These are phyloP conservation scores for Plantago major DNA, from an alignment of 257 asterid genomes.

Conservation along the genomic window DNA sequence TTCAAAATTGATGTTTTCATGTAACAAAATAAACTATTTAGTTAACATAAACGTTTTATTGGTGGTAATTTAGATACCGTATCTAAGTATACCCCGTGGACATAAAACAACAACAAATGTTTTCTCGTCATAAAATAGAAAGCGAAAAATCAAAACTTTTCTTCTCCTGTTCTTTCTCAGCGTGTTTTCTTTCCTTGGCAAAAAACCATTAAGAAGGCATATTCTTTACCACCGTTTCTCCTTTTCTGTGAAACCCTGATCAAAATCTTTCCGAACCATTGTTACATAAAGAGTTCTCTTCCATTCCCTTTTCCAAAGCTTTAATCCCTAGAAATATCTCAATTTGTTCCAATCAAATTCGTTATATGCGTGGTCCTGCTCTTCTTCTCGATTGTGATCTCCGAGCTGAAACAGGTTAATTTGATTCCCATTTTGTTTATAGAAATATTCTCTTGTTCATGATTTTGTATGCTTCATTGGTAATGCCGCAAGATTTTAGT, in stretches of 20 bases:
- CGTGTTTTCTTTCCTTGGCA: background rate
- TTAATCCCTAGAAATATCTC: background rate
- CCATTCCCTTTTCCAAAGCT: slow-evolving; percentile 11
- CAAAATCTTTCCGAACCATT: background rate
- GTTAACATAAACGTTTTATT: too few species aligned
- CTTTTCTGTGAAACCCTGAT: background rate
- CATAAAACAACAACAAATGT: too few species aligned
- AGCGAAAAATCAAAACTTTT: background rate
- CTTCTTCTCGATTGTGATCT: slow-evolving; percentile 9
- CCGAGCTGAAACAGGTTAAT: slow-evolving; percentile 10
- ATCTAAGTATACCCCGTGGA: too few species aligned
- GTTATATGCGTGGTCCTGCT: background rate
- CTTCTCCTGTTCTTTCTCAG: slow-evolving; percentile 24
- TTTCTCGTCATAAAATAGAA: background rate
- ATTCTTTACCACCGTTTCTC: slow-evolving; percentile 36
- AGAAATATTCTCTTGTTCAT: background rate
- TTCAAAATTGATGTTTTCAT: too few species aligned
- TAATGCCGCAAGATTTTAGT: slow-evolving; percentile 12
- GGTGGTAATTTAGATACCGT: too few species aligned
- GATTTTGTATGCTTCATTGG: background rate
- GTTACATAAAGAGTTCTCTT: too few species aligned
- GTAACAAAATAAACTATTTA: too few species aligned
- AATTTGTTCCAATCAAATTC: too few species aligned
- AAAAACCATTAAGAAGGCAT: slow-evolving; percentile 28
- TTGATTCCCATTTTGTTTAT: slow-evolving; percentile 6